Conservation (phyloP, 140 eudicot species). For the Cichorium intybus region DNA sequence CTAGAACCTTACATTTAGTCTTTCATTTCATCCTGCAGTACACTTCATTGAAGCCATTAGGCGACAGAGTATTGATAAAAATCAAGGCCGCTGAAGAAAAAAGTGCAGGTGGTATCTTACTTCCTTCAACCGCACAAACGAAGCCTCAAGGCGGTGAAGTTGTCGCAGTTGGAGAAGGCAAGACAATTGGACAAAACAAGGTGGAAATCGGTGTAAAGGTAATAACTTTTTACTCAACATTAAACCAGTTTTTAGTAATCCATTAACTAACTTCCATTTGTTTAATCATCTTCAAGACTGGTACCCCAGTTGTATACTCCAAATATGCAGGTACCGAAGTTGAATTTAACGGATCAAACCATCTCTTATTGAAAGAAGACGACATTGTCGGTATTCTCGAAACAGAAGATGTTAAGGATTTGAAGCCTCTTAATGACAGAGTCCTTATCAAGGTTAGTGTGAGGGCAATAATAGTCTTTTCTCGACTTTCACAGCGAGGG, state of each 20-base stretch:
- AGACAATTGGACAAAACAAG: constrained; percentile 58
- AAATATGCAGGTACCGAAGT: constrained; percentile 89
- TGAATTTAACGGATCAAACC: constrained; percentile 71
- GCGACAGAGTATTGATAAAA: constrained; percentile 74
- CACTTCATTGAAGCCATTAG: constrained; percentile 84
- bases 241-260: too few relatives aligned
- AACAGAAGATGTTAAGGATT: constrained; percentile 76
- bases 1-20: too few relatives aligned
- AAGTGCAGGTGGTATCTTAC: constrained; percentile 67
- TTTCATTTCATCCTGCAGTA: constrained; percentile 40
- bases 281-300: constrained; percentile 40
- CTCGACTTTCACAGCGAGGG: too few relatives aligned
- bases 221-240: constrained; percentile 11
- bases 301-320: constrained; percentile 71
- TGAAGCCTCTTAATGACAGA: constrained; percentile 85
- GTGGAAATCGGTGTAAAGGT: constrained; percentile 65
- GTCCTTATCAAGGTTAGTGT: constrained; percentile 78
- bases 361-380: constrained; percentile 79
- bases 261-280: not conserved
- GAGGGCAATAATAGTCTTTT: too few relatives aligned
- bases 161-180: constrained; percentile 88
- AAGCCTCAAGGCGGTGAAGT: constrained; percentile 93
- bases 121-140: constrained; percentile 68
- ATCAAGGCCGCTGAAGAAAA: constrained; percentile 78
- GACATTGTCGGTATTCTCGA: constrained; percentile 89